These are phyloP conservation scores for Thielaviopsis punctulata DNA, from an alignment of 2,329 filamentous ascomycete species.

Conservation along the genomic window DNA sequence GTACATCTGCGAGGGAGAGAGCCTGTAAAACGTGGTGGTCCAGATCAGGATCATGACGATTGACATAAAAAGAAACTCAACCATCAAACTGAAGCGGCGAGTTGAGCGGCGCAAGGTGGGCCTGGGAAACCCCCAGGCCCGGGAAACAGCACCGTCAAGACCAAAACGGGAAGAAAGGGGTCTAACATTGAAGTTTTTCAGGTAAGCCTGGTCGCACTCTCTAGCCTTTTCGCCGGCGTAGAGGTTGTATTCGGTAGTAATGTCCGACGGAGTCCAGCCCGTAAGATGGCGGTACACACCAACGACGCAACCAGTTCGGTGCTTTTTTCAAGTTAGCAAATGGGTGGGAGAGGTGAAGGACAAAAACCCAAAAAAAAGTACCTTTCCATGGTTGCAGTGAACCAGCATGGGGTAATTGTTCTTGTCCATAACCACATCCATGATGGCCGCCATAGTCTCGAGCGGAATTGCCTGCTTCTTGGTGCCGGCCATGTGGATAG, in stretches of 20 bases:
- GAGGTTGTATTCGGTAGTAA: slow-evolving; percentile 55
- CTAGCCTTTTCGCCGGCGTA: slow-evolving; percentile 46
- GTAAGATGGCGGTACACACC: slow-evolving; percentile 59
- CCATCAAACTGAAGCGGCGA: background rate
- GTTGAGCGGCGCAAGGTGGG: background rate
- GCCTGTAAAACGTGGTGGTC: slow-evolving; percentile 6
- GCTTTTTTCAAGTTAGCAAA: slow-evolving; percentile 25
- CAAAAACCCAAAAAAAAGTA: slow-evolving; percentile 18
- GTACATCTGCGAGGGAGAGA: background rate
- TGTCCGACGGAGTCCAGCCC: slow-evolving; percentile 43
- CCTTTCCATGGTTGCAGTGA: slow-evolving; percentile 86
- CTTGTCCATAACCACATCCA: slow-evolving; percentile 53
- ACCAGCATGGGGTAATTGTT: slow-evolving; percentile 66
- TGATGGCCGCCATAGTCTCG: slow-evolving; percentile 50
- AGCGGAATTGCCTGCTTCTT: slow-evolving; percentile 60
- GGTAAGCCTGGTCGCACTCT: slow-evolving; percentile 42
- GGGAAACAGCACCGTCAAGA: background rate
- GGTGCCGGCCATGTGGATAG: slow-evolving; percentile 72
- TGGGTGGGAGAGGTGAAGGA: background rate
- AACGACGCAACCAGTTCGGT: slow-evolving; percentile 80
- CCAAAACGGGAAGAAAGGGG: background rate
- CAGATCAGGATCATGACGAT: slow-evolving; percentile 8
- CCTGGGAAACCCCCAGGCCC: slow-evolving; percentile 12
- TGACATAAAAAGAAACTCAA: background rate
- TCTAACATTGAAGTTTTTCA: slow-evolving; percentile 29